A percentile compares a stretch with the other conserved stretches of the same genome.
Conservation (phyloP, 1,284 basidiomycete genomes). For the Trichosporon coremiiforme region DNA sequence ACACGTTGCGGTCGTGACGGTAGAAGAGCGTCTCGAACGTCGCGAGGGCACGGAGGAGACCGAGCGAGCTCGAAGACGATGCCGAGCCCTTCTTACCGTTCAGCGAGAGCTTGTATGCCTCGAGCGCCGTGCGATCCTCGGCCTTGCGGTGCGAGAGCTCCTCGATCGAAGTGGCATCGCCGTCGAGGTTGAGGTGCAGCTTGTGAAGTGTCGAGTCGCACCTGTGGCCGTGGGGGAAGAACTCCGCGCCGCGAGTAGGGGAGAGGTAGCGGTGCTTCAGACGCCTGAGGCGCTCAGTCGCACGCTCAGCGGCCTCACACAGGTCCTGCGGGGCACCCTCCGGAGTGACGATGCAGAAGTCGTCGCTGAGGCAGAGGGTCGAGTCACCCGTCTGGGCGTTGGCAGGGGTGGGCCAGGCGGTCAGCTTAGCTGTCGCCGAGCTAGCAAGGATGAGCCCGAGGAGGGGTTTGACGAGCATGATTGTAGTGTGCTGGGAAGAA, state of each 20-base stretch:
- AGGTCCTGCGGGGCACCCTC: constrained; percentile 18
- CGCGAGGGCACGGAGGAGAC: constrained; percentile 71
- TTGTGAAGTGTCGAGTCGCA: not conserved
- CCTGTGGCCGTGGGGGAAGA: constrained; percentile 23
- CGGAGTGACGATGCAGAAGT: not conserved
- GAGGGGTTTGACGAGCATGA: constrained; percentile 13
- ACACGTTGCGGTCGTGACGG: constrained; percentile 20
- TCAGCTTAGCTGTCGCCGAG: not conserved
- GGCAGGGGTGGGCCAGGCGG: constrained; percentile 9
- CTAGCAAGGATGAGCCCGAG: not conserved
- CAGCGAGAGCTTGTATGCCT: constrained; percentile 23
- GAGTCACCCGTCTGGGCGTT: not conserved
- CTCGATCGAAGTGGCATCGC: not conserved
- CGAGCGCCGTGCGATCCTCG: constrained; percentile 30
- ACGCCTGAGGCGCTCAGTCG: constrained; percentile 28
- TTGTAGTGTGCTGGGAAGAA: not conserved
- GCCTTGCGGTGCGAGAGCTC: constrained; percentile 5
- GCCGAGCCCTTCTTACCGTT: constrained; percentile 11
- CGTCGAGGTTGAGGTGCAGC: not conserved
- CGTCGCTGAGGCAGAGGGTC: constrained; percentile 9
- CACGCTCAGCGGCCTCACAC: constrained; percentile 1
- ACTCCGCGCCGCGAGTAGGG: constrained; percentile 33
- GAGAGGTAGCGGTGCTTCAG: constrained; percentile 32
- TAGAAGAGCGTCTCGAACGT: constrained; percentile 74
- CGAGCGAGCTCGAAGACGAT: constrained; percentile 22